Base-by-base conservation (phyloP, 2,329 filamentous ascomycete species). In the Exophiala viscosa region DNA sequence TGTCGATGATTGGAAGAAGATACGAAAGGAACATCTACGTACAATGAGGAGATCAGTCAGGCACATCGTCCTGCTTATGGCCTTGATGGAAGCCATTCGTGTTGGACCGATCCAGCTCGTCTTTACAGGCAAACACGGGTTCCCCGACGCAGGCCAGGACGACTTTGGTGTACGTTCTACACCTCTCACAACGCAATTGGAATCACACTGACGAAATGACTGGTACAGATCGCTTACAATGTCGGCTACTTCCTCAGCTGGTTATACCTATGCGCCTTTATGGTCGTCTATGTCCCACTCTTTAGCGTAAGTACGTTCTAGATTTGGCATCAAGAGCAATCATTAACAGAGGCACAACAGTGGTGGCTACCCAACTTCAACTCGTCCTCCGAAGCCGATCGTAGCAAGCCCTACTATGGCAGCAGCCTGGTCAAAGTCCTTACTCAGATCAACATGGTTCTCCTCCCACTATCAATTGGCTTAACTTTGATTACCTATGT, bases 1-100 rank as follows among this genome's bases (percentile, higher is more conserved):
- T 14, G 54, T 61, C 43, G 60, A 62, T 20, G 48, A 50, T 18
- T 61, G 60, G 60, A 54, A 52, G 43, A 45, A 57, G 38, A 55
- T 60, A 36, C 58, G 60, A 13, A 41, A 53, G 42, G 48, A 57
- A 28, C 48, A 62, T 45, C 50, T 62, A 8, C 49, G 59, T 15
- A 57, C 48, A 50, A 60, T 62, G 53, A 54, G 60, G 20, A 62
- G 60, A 47, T 57, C 61, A 39, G 52, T 59, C 40, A 51, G 59
- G 31, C 46, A 39, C 36, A 45, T 62, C 39, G 36, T 62, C 14
- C 46, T 62, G 28, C 50, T 62, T 20, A 60, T 61, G 59, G 59
- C 58, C 11, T 32, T 61, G 35, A 58, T 61, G 23, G 60, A 62
- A 46, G 52, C 55, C 39, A 45, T 62, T 7, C 56, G 60, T 34